Evolutionary conservation across 495 filamentous ascomycete species (phyloP), one percentile per base, ranked within the genome.

Genomic region (Hypoxylon perforatum): DNA sequence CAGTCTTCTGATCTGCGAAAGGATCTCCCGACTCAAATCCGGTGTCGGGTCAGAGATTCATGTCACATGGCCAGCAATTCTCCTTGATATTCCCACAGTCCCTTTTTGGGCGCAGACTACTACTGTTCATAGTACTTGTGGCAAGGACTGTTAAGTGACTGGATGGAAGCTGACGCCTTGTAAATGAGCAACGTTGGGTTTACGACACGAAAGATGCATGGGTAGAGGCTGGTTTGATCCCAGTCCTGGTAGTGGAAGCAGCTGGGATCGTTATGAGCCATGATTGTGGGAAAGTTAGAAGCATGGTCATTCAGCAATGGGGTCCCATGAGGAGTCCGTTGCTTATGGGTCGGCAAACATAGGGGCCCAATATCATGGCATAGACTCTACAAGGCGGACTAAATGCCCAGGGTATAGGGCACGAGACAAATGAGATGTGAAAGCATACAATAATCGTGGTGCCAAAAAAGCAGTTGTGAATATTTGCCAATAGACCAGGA

Each of bases 321-420:
- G 50, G 60, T 60, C 58, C 65, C 38, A 48, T 21, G 25, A 42
- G 54, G 65, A 60, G 41, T 39, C 51, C 36, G 18, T 57, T 69
- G 52, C 53, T 65, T 56, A 44, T 21, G 21, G 45, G 61, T 48
- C 55, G 28, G 46, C n/a, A 52, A 28, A 48, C 66, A 61, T 52
- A 49, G 54, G 48, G 66, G 30, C 30, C 44, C 56, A 57, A 57
- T 49, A 65, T 65, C 61, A 65, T 65, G 61, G 48, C 61, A 69
- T 65, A 65, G 55, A 69, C 65, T 68, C 55, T 68, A 68, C 55
- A 63, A 68, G 54, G 59, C 59, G 59, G 60, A 68, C 19, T 45
- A 67, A 62, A 58, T 42, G 23, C 33, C 58, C 21, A 48, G 58
- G 33, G 54, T 12, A 58, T 12, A 35, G 53, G 52, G 36, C 65